phyloP scores from a whole-genome alignment of 257 asterid genomes.

The Handroanthus guayacan region DNA sequence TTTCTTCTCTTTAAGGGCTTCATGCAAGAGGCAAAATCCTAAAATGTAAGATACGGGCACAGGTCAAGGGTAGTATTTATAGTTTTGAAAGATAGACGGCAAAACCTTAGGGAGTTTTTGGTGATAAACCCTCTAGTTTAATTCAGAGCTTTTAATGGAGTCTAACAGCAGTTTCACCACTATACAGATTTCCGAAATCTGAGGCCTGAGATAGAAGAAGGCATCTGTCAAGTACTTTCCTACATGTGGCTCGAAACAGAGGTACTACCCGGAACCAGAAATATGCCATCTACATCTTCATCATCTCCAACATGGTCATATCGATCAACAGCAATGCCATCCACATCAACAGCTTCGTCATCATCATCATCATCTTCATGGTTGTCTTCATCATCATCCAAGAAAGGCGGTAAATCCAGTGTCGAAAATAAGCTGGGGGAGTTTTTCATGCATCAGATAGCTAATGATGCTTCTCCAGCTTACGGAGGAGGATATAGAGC shows the following conservation, averaged over 20 bases:
- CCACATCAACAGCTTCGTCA: conserved; percentile 46
- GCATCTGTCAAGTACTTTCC: conserved; percentile 94
- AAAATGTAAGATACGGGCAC: background rate
- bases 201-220: conserved; percentile 88
- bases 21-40: background rate
- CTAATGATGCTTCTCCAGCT: conserved; percentile 83
- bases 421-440: conserved; percentile 79
- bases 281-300: conserved; percentile 25
- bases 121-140: background rate
- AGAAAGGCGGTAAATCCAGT: conserved; percentile 76
- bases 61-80: too few species aligned
- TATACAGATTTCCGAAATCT: conserved; percentile 74
- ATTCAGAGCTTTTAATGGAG: background rate
- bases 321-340: conserved; percentile 8
- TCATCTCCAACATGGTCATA: conserved; percentile 28
- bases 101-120: too few species aligned
- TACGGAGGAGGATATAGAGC: conserved; percentile 92
- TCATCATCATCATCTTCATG: conserved; percentile 55
- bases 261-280: conserved; percentile 61
- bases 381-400: conserved; percentile 37
- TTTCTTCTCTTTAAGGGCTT: background rate
- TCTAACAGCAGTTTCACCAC: conserved; percentile 9
- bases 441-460: conserved; percentile 94
- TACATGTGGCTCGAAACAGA: conserved; percentile 95
- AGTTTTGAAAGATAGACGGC: too few species aligned